Conservation (phyloP, 768 basidiomycete species). For the Auricularia auricula-judae region DNA sequence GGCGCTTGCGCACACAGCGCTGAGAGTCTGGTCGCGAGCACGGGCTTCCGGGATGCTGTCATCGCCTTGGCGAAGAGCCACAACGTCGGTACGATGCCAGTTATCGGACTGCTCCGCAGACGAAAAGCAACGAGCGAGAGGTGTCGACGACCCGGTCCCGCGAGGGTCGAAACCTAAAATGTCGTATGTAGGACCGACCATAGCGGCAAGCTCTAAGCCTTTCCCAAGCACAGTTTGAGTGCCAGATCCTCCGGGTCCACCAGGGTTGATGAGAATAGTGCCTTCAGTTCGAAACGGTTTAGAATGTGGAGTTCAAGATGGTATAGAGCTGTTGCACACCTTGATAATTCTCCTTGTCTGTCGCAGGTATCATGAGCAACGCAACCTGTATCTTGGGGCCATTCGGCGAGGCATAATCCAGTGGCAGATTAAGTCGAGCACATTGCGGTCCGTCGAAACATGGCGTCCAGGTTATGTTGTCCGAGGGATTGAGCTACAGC, state of each 20-base stretch:
- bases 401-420: not conserved
- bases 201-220: not conserved
- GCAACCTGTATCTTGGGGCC: not conserved
- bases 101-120: not conserved
- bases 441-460: not conserved
- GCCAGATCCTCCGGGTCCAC: not conserved
- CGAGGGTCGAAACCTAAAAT: not conserved
- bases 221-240: not conserved
- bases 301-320: not conserved
- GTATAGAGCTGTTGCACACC: not conserved
- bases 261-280: not conserved
- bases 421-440: not conserved
- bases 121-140: not conserved
- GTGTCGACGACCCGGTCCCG: not conserved
- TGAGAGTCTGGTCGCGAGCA: not conserved
- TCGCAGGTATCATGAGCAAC: not conserved
- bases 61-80: no score
- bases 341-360: not conserved
- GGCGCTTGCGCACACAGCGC: not conserved
- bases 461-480: not conserved
- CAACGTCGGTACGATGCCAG: no score
- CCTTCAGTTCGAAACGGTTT: not conserved
- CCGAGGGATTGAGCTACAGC: not conserved
- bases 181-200: not conserved
- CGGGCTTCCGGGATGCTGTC: not conserved